A percentile compares a stretch with the other conserved stretches of the same genome.
These are phyloP conservation scores for Hygrophorus russula DNA, from an alignment of 768 basidiomycete species.

Conservation along the genomic window DNA sequence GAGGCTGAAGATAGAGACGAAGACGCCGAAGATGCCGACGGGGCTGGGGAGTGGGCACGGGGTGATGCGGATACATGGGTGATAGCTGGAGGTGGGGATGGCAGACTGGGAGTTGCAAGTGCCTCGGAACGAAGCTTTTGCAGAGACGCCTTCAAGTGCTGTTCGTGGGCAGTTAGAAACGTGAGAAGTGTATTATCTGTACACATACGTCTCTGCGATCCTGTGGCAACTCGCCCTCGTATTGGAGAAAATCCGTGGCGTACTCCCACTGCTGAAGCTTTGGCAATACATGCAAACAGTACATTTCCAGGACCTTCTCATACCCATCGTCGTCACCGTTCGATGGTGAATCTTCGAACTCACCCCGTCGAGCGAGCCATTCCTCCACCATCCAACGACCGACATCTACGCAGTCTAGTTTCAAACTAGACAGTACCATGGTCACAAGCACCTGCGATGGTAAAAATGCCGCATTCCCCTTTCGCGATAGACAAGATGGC, in stretches of 20 bases:
- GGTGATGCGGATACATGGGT: slow-evolving; percentile 16
- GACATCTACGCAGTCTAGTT: slow-evolving; percentile 46
- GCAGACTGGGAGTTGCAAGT: slow-evolving; percentile 20
- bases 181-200: not conserved
- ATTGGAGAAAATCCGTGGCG: slow-evolving; percentile 62
- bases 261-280: slow-evolving; percentile 73
- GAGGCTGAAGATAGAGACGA: slow-evolving; percentile 66
- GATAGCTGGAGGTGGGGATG: slow-evolving; percentile 4
- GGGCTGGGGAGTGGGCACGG: slow-evolving; percentile 33
- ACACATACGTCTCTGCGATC: slow-evolving; percentile 40
- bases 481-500: slow-evolving; percentile 26
- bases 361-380: slow-evolving; percentile 57
- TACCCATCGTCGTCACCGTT: slow-evolving; percentile 41
- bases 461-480: slow-evolving; percentile 40
- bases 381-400: slow-evolving; percentile 64
- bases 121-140: slow-evolving; percentile 29
- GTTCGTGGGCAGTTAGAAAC: slow-evolving; percentile 7
- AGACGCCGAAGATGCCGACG: slow-evolving; percentile 51
- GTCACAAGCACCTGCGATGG: slow-evolving; percentile 64
- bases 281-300: slow-evolving; percentile 64
- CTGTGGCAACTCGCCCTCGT: slow-evolving; percentile 52
- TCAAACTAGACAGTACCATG: slow-evolving; percentile 58
- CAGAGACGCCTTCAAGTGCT: slow-evolving; percentile 31
- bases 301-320: slow-evolving; percentile 65
- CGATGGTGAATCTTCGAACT: slow-evolving; percentile 13